Evolutionary conservation across 2,329 filamentous ascomycete species (phyloP).

Genomic region (Penicillium sp.): DNA sequence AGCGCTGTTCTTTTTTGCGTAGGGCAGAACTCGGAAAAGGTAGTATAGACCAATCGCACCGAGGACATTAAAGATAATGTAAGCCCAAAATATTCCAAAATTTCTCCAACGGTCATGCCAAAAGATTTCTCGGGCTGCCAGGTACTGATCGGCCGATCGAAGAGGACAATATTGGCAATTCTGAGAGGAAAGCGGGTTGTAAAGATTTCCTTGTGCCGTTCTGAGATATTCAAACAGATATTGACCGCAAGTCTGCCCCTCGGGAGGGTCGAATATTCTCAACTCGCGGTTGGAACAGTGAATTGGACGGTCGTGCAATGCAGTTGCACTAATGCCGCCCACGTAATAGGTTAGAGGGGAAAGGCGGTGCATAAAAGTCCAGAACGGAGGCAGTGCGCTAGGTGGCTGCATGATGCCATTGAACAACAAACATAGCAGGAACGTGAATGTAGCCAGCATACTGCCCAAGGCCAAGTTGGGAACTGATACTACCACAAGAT

Average conservation of each 20-base stretch:
- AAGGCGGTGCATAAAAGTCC: constrained; percentile 10
- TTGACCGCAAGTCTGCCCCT: constrained; percentile 9
- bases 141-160: neutral
- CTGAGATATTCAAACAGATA: constrained; percentile 12
- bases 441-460: constrained; percentile 73
- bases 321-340: constrained; percentile 37
- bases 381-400: constrained; percentile 1
- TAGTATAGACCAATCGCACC: neutral
- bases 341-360: constrained; percentile 4
- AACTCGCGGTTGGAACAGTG: constrained; percentile 11
- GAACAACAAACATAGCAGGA: constrained; percentile 72
- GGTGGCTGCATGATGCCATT: constrained; percentile 40
- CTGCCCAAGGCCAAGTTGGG: constrained; percentile 68
- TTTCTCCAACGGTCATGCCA: neutral
- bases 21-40: neutral
- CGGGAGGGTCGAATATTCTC: constrained; percentile 11
- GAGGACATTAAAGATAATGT: neutral
- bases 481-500: constrained; percentile 10
- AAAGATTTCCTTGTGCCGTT: constrained; percentile 5
- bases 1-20: neutral
- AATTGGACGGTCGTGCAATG: constrained; percentile 57
- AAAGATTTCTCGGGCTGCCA: neutral
- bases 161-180: neutral
- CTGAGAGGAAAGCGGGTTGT: constrained; percentile 2
- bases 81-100: neutral